phyloP scores from a whole-genome alignment of 2,329 filamentous ascomycete species.

The Fusarium begoniae region DNA sequence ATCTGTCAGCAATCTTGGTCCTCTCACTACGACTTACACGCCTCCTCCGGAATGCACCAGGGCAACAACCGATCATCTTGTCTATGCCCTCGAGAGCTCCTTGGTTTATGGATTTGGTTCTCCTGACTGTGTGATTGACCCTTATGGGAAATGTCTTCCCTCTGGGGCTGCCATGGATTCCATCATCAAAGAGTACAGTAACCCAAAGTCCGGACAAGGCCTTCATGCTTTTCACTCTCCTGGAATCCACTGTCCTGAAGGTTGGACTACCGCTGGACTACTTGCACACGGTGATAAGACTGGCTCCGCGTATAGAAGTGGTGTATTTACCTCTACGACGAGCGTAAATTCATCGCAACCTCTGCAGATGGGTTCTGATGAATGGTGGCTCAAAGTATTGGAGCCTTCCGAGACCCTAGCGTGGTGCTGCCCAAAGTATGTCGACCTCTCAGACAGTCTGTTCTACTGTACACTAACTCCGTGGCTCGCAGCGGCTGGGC shows the following conservation, averaged over 20 bases:
- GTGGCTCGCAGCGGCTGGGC: slow-evolving; percentile 17
- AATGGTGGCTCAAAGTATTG: slow-evolving; percentile 9
- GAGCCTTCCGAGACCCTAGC: slow-evolving; percentile 33
- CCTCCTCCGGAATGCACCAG: slow-evolving; percentile 37
- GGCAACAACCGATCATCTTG: slow-evolving; percentile 2
- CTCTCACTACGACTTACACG: slow-evolving; percentile 45
- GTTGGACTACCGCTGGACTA: slow-evolving; percentile 38
- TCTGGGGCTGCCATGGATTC: slow-evolving; percentile 26
- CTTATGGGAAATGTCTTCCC: slow-evolving; percentile 35
- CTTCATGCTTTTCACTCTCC: slow-evolving; percentile 38
- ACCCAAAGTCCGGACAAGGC: background rate
- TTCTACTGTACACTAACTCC: background rate
- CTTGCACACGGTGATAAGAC: slow-evolving; percentile 10
- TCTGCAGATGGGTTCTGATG: background rate
- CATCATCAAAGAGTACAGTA: background rate
- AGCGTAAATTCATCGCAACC: background rate
- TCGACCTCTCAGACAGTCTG: background rate
- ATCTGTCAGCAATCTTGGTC: slow-evolving; percentile 43
- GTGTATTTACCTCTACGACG: slow-evolving; percentile 19
- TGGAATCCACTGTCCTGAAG: slow-evolving; percentile 35
- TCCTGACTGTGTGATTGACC: slow-evolving; percentile 5
- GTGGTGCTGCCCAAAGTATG: slow-evolving; percentile 38
- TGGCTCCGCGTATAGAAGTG: background rate
- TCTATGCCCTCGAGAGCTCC: background rate
- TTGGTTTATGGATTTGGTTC: background rate